Percentiles rank a stretch among this genome's conserved stretches.
Conservation (phyloP, 805 yeast genomes). For the Metschnikowia drakensbergensis region DNA sequence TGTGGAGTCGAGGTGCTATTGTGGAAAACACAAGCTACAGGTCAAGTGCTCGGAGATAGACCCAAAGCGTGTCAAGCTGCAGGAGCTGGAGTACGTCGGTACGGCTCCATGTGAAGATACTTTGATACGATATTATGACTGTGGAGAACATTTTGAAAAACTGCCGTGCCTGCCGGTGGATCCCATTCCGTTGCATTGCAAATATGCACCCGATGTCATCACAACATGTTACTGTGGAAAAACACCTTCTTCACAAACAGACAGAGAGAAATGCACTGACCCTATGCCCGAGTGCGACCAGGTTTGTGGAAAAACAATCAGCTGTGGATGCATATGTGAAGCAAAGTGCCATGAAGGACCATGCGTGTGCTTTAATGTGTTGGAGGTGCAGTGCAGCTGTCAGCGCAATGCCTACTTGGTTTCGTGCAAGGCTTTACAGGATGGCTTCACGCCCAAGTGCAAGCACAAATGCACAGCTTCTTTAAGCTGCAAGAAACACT, state of each 20-base stretch:
- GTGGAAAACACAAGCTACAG: constrained; percentile 54
- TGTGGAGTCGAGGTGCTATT: constrained; percentile 59
- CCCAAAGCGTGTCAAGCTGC: constrained; percentile 29
- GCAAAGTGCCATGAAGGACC: constrained; percentile 73
- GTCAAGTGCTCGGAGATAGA: constrained; percentile 44
- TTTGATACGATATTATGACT: constrained; percentile 54
- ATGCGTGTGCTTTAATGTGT: constrained; percentile 59
- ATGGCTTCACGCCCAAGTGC: constrained; percentile 58
- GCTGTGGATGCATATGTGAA: constrained; percentile 73
- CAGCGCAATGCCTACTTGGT: constrained; percentile 51
- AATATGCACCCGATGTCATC: constrained; percentile 55
- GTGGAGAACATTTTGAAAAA: constrained; percentile 57
- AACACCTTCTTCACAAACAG: constrained; percentile 39
- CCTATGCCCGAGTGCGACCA: constrained; percentile 73
- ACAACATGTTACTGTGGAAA: constrained; percentile 81
- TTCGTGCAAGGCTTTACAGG: constrained; percentile 57
- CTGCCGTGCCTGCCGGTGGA: constrained; percentile 51
- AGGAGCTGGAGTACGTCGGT: constrained; percentile 27
- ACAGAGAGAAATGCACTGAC: constrained; percentile 63
- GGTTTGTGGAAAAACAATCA: constrained; percentile 56
- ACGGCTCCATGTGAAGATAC: constrained; percentile 29
- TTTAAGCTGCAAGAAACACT: constrained; percentile 77
- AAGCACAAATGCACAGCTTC: constrained; percentile 66
- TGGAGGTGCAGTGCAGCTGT: constrained; percentile 60
- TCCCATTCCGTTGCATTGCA: constrained; percentile 41